These are phyloP conservation scores for Ensete glaucum DNA, from an alignment of 176 grass and related monocot species.

Conservation along the genomic window DNA sequence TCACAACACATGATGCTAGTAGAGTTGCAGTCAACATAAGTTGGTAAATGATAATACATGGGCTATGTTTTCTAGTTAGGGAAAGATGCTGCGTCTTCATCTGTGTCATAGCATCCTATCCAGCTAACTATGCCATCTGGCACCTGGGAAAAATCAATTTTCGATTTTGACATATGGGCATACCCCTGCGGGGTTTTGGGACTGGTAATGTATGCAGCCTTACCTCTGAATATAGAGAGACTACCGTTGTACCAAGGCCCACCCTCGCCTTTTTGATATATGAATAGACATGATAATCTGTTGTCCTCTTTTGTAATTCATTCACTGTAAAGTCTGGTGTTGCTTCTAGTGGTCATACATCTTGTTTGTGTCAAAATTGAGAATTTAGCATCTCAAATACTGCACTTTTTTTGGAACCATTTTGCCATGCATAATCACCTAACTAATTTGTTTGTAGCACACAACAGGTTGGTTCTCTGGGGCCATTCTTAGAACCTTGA, in stretches of 20 bases:
- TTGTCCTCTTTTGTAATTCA: not conserved
- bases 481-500: slow-evolving; percentile 54
- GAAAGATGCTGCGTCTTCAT: not conserved
- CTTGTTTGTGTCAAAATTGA: not conserved
- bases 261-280: no score
- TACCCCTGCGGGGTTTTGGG: no score
- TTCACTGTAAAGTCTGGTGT: not conserved
- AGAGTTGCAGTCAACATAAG: not conserved
- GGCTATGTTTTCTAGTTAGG: not conserved
- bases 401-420: slow-evolving; percentile 1
- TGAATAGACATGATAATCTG: not conserved
- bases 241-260: no score
- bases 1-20: no score
- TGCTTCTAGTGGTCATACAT: not conserved
- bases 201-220: no score
- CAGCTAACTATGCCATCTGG: not conserved
- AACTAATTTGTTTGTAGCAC: slow-evolving; percentile 42
- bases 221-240: no score
- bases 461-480: slow-evolving; percentile 81
- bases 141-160: not conserved
- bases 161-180: not conserved
- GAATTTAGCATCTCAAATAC: not conserved
- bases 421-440: slow-evolving; percentile 1
- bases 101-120: not conserved
- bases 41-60: not conserved